Base-by-base conservation (phyloP, 2,329 filamentous ascomycete species). In the Stemphylium beticola region DNA sequence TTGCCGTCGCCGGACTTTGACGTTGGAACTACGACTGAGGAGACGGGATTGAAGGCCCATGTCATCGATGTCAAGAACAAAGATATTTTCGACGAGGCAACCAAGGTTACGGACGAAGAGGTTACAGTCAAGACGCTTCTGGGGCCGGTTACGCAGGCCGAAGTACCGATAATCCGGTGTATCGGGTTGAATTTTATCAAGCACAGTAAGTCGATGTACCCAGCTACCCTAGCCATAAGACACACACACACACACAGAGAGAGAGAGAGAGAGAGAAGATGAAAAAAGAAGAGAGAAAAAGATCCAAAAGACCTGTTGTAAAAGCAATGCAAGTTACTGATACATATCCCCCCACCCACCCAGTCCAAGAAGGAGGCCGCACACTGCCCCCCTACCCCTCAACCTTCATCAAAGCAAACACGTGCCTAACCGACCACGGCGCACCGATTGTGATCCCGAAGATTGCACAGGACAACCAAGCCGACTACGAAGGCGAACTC, bases 171-270 rank as follows among this genome's bases (percentile, higher is more conserved):
- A 38, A 64, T 87, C 3, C 73, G 83, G 17, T 87, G 85, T 59
- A 79, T 86, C 11, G 85, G 85, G 0, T 65, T 87, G 24, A 87
- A 87, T 62, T 87, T 86, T 61, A 78, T 79, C 34, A 85, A 82
- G 48, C 85, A 87, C 61, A 83, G 73, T 75, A 62, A n/a, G 63
- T 53, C 6, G 10, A 15, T n/a, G 11, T 5, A 24, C 18, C 10
- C 22, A 24, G n/a, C n/a, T n/a, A n/a, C n/a, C n/a, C n/a, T n/a
- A n/a, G n/a, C n/a, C n/a, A n/a, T n/a, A n/a, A n/a, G n/a, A n/a
- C n/a, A n/a, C n/a, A n/a, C n/a, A n/a, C n/a, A n/a, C n/a, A n/a
- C n/a, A n/a, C n/a, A n/a, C n/a, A n/a, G n/a, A n/a, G n/a, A n/a
- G n/a, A n/a, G n/a, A n/a, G n/a, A 22, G 6, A 22, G 22, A 22